Evolutionary conservation across 225 moss, liverwort and hornwort species (phyloP).

Genomic region (Takakia lepidozioides): DNA sequence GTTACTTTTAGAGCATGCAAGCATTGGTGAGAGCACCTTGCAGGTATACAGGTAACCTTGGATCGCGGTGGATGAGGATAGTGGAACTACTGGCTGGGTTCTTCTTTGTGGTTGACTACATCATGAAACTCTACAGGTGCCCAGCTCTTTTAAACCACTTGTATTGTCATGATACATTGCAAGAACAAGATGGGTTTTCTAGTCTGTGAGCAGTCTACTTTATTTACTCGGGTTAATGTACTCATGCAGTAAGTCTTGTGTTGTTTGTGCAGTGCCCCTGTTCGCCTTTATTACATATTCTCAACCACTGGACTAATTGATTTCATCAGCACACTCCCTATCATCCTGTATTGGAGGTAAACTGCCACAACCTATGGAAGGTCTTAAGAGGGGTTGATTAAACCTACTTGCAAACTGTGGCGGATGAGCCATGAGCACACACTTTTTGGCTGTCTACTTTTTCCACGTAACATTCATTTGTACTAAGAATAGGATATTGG

Average conservation of each 20-base stretch:
- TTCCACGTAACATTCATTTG: neutral
- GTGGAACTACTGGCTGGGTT: conserved; percentile 72
- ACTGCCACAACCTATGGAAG: too few species aligned
- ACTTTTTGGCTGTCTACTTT: neutral
- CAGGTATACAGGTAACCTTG: conserved; percentile 51
- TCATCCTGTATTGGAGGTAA: conserved; percentile 86
- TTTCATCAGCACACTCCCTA: conserved; percentile 72
- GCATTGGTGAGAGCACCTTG: too few species aligned
- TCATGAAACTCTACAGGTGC: conserved; percentile 76
- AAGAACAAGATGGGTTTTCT: too few species aligned
- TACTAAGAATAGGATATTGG: neutral
- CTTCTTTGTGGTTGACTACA: conserved; percentile 74
- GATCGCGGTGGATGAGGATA: conserved; percentile 26
- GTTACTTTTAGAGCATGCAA: too few species aligned
- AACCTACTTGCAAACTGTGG: neutral
- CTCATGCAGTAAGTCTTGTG: too few species aligned
- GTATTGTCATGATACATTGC: too few species aligned
- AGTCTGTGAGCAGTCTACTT: too few species aligned
- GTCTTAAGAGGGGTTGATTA: neutral
- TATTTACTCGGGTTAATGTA: too few species aligned
- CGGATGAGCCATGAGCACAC: too few species aligned
- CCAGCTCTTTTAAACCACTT: neutral
- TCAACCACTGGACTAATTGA: conserved; percentile 81
- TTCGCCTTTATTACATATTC: conserved; percentile 80
- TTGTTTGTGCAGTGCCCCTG: conserved; percentile 91